Conservation (phyloP, 805 yeast genomes). For the Kuraishia piskuri region DNA sequence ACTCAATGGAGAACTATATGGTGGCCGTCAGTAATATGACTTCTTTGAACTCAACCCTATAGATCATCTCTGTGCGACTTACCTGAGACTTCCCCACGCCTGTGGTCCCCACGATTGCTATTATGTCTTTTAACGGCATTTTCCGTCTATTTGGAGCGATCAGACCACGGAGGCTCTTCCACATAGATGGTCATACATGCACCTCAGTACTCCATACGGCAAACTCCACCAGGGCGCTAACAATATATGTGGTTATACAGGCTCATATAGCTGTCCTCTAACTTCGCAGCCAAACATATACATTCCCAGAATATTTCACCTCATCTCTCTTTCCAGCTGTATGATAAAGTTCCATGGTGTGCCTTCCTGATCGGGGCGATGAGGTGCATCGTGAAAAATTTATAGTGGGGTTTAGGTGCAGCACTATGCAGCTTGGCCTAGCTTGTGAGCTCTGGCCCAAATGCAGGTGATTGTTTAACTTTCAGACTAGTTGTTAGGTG, state of each 20-base stretch:
- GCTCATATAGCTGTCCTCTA: no score
- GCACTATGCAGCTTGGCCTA: no score
- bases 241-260: no score
- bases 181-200: not conserved
- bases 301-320: not conserved
- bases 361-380: not conserved
- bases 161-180: not conserved
- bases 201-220: not conserved
- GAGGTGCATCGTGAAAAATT: not conserved
- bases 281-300: not conserved
- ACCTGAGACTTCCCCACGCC: conserved; percentile 91
- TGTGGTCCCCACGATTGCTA: conserved; percentile 63
- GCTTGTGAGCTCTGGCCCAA: no score
- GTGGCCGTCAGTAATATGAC: not conserved
- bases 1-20: conserved; percentile 58
- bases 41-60: not conserved
- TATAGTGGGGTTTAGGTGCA: no score
- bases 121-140: conserved; percentile 8
- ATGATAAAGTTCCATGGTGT: not conserved
- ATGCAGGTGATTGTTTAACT: no score
- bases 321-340: not conserved
- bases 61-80: conserved; percentile 22
- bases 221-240: no score
- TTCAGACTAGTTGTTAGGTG: no score
- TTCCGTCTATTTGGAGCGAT: not conserved